phyloP scores from a whole-genome alignment of 2,329 filamentous ascomycete genomes.

The Teratosphaeria destructans region DNA sequence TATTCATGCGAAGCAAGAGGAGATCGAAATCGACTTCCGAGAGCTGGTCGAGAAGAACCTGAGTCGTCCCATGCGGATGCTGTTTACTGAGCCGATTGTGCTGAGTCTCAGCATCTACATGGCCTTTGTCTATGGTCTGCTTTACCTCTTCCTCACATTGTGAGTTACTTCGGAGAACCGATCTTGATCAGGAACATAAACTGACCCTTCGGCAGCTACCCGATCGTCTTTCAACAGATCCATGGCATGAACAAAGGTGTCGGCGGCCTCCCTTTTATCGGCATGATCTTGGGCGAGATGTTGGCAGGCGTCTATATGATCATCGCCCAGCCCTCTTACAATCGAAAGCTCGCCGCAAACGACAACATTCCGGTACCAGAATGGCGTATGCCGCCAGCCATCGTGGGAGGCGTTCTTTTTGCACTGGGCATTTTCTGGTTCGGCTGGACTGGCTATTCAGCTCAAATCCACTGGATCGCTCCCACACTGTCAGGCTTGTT shows the following conservation, averaged over 20 bases:
- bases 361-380: slow-evolving; percentile 45
- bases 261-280: slow-evolving; percentile 35
- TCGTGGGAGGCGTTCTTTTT: slow-evolving; percentile 38
- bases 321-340: slow-evolving; percentile 18
- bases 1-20: slow-evolving; percentile 30
- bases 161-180: not conserved
- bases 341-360: slow-evolving; percentile 31
- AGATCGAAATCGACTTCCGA: slow-evolving; percentile 10
- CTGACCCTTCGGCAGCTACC: slow-evolving; percentile 18
- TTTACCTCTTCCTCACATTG: slow-evolving; percentile 29
- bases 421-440: slow-evolving; percentile 26
- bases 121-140: slow-evolving; percentile 33
- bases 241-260: slow-evolving; percentile 33
- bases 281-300: slow-evolving; percentile 22
- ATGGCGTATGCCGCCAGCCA: slow-evolving; percentile 47
- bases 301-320: slow-evolving; percentile 18
- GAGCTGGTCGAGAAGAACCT: slow-evolving; percentile 31
- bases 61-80: slow-evolving; percentile 31
- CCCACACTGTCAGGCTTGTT: slow-evolving; percentile 37
- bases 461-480: slow-evolving; percentile 13
- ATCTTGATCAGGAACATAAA: not conserved
- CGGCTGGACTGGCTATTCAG: slow-evolving; percentile 3
- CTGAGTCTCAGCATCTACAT: slow-evolving; percentile 29
- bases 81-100: slow-evolving; percentile 38
- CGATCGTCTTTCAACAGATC: slow-evolving; percentile 33